phyloP scores from a whole-genome alignment of 176 grass and related monocot species.

The Musa acuminata region DNA sequence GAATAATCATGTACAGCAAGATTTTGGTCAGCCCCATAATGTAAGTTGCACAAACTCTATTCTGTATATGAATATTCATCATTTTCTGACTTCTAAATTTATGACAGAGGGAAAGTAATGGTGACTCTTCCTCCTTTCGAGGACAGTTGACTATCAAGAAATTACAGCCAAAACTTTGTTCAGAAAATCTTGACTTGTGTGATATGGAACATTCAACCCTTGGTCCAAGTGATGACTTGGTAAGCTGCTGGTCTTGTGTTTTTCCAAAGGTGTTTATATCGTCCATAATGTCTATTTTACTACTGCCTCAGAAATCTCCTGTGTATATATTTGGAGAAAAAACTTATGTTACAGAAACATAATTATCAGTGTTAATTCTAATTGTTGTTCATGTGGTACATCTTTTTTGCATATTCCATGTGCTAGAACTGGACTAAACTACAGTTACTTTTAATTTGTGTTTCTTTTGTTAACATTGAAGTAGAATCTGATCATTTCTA shows the following conservation, averaged over 20 bases:
- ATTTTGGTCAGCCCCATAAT: conserved; percentile 39
- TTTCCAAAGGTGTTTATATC: background rate
- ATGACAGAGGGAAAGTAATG: conserved; percentile 49
- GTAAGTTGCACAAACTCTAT: conserved; percentile 25
- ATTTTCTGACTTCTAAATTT: conserved; percentile 23
- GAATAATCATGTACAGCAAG: conserved; percentile 23
- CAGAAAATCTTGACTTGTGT: background rate
- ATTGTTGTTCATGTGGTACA: background rate
- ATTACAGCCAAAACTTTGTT: conserved; percentile 7
- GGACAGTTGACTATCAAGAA: conserved; percentile 23
- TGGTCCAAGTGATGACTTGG: conserved; percentile 14
- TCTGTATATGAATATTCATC: background rate
- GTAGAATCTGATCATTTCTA: background rate
- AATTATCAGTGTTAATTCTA: background rate
- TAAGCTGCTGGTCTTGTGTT: background rate
- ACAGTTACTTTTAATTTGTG: too few species aligned
- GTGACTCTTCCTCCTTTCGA: conserved; percentile 32
- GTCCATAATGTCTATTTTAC: background rate
- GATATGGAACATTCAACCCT: background rate
- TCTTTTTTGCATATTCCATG: background rate
- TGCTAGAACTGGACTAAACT: background rate
- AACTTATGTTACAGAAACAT: background rate
- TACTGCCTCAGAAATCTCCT: background rate
- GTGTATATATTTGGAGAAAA: background rate
- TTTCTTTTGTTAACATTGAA: background rate